Base-by-base conservation (phyloP, 78 protist genomes). In the Speleostelium caveatum region DNA sequence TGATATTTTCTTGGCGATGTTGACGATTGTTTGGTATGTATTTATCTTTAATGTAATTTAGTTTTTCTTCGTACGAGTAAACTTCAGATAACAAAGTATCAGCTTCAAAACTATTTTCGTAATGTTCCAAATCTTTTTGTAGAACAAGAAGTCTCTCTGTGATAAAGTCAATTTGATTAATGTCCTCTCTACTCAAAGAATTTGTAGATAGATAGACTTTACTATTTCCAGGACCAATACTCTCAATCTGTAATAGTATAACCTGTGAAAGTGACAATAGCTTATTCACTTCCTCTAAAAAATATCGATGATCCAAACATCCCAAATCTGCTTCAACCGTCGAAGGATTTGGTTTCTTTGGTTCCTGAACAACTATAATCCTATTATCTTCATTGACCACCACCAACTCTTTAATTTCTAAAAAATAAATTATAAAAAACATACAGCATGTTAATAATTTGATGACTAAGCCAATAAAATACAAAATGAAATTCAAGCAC, bases 221-320 rank as follows among this genome's bases (percentile, higher is more conserved):
- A 0, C 33, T 41, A n/a, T n/a, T n/a, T 5, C n/a, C 14, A 4
- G 63, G 4, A n/a, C 41, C 51, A 38, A 74, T 41, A 26, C 30
- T 49, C 26, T 83, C 91, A 32, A 83, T 39, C 30, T 69, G 75
- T 6, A 71, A 42, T 6, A 32, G 45, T 33, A 83, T 60, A 22
- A 32, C n/a, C 17, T 69, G 62, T 32, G 66, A 38, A 30, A 69
- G n/a, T 59, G 67, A 35, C 32, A 83, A 56, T 10, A 83, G 35
- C 35, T 83, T 83, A 22, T 69, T 53, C 5, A 69, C 26, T n/a
- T 83, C 91, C n/a, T 83, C 91, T 32, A 59, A 32, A 83, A 83
- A 83, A 49, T 68, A 83, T 14, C 17, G 67, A 32, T 83, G 63
- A 69, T 83, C 91, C 19, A 83, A 45, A 69, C 91, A 83, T 32